Base-by-base conservation (phyloP, 2,329 filamentous ascomycete genomes). In the Tolypocladium ovalisporum region DNA sequence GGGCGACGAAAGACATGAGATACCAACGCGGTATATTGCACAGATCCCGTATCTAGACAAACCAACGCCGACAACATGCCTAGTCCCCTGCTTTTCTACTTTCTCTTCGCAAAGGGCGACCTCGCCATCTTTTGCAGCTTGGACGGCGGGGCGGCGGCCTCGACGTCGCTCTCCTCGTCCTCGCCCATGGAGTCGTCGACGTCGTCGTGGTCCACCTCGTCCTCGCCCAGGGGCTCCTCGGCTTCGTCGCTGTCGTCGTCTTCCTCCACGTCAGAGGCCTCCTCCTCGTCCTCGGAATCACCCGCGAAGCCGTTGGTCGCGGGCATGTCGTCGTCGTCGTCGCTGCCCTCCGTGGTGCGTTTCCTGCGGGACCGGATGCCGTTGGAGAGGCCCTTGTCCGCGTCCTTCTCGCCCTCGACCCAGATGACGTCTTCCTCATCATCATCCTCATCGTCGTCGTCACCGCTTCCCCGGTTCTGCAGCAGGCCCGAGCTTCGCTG, bases 361-460 rank as follows among this genome's bases (percentile, higher is more conserved):
- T 71, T 73, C 62, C 66, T 69, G 61, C 66, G 70, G 62, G 67
- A 62, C 47, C 63, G 63, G 66, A 73, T 42, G 47, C 71, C 71
- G 52, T 72, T 69, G 34, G 69, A 67, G 42, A 68, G 64, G 60
- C 71, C 62, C 62, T 70, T 61, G 63, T 68, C 56, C 24, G 80
- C 77, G 36, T 85, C 81, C 35, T 87, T 85, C 65, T 91, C 82
- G 1, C 89, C 91, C 70, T 97, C 92, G 2, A 97, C 89, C 68
- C 94, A 96, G 55, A 96, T 87, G 5, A 95, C 83, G 61, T 90
- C 86, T 42, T 87, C 85, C 9, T 88, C 81, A 3, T 83, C 75
- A 6, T 49, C 44, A 3, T 76, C 76, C n/a, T n/a, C 85, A 9
- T 88, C 81, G 4, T 83, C 75, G 10, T 49, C 44, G 3, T 76